Evolutionary conservation across 148 eudicot species (phyloP).

Genomic region (Vaccinium macrocarpon): DNA sequence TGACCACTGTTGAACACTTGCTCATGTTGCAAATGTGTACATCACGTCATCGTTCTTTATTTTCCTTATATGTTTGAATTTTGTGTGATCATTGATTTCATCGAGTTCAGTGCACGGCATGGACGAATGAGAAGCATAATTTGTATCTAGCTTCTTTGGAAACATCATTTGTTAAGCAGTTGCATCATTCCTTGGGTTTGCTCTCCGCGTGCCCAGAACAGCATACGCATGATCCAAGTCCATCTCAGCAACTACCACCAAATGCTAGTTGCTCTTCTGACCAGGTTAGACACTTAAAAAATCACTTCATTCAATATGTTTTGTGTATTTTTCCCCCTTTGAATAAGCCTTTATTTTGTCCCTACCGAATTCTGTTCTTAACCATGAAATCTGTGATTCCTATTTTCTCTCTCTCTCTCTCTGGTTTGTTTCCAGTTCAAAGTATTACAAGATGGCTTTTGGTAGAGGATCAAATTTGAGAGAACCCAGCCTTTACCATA

Average conservation of each 20-base stretch:
- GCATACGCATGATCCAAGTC: not conserved
- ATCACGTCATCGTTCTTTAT: not conserved
- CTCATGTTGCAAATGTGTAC: not conserved
- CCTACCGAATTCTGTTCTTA: not conserved
- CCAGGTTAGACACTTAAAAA: conserved; percentile 20
- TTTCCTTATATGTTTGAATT: not conserved
- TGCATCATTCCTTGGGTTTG: conserved; percentile 31
- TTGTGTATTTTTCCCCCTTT: not conserved
- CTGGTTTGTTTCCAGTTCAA: conserved; percentile 19
- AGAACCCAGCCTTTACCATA: conserved; percentile 7
- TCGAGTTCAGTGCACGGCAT: conserved; percentile 19
- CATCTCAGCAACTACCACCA: not conserved
- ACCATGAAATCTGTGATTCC: not conserved
- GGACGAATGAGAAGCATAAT: conserved; percentile 45
- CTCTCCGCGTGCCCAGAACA: conserved; percentile 11
- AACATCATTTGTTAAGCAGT: conserved; percentile 40
- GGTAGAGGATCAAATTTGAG: conserved; percentile 19
- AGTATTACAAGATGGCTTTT: conserved; percentile 20
- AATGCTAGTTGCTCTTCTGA: conserved; percentile 11
- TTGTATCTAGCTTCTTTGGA: conserved; percentile 35
- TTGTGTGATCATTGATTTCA: not conserved
- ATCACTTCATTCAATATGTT: not conserved
- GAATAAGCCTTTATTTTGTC: not conserved
- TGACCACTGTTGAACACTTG: not conserved
- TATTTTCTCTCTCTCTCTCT: not conserved